A percentile compares a stretch with the other conserved stretches of the same genome.
These are phyloP conservation scores for Gynochthodes officinalis DNA, from an alignment of 257 asterid genomes.

Conservation along the genomic window DNA sequence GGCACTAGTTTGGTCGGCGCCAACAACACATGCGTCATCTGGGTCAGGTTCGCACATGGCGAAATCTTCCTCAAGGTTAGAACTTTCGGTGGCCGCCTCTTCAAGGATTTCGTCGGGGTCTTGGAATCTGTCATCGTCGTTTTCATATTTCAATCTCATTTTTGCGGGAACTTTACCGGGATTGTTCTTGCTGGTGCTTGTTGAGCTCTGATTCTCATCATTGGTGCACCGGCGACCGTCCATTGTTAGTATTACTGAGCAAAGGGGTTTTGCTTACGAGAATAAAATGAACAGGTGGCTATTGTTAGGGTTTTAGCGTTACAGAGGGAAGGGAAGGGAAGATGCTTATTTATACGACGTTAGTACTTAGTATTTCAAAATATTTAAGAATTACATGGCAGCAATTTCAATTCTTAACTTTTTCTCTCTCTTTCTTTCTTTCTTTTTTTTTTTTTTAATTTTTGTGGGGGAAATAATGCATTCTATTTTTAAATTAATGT, in stretches of 20 bases:
- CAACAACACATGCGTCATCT: slow-evolving; percentile 34
- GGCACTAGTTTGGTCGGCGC: slow-evolving; percentile 81
- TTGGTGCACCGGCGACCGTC: background rate
- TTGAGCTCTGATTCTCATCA: background rate
- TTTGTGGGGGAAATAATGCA: too few relatives aligned
- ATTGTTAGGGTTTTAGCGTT: background rate
- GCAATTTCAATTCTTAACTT: too few relatives aligned
- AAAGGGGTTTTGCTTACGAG: background rate
- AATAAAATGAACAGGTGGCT: background rate
- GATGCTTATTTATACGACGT: background rate
- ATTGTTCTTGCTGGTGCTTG: background rate
- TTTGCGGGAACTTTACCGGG: background rate
- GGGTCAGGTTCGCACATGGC: slow-evolving; percentile 54
- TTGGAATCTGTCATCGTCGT: slow-evolving; percentile 9
- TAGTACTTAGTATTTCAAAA: too few relatives aligned
- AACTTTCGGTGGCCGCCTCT: slow-evolving; percentile 17
- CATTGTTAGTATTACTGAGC: background rate
- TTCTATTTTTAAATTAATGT: too few relatives aligned
- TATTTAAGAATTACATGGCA: too few relatives aligned
- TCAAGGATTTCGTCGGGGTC: slow-evolving; percentile 6
- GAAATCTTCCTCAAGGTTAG: slow-evolving; percentile 60
- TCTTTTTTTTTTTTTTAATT: too few relatives aligned
- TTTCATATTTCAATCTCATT: slow-evolving; percentile 16
- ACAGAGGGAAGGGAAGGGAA: background rate
- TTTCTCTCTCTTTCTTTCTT: too few relatives aligned